A percentile compares a stretch with the other conserved stretches of the same genome.
phyloP scores from a whole-genome alignment of 2,329 filamentous ascomycete genomes.

The Microsporum canis region DNA sequence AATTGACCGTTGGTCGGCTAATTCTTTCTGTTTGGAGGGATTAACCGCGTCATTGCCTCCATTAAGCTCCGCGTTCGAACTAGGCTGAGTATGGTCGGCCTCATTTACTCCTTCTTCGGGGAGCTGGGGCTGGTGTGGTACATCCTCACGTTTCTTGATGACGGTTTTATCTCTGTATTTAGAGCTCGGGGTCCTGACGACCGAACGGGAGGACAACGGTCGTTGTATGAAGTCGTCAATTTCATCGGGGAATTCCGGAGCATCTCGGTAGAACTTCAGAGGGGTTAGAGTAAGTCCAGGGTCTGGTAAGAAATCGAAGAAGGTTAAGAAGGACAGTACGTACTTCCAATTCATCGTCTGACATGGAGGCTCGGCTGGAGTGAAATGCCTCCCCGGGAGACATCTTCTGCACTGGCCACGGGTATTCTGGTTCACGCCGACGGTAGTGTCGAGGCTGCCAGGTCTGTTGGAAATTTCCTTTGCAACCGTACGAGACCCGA shows the following conservation, averaged over 20 bases:
- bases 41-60: slow-evolving; percentile 1
- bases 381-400: background rate
- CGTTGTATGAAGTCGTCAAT: slow-evolving; percentile 5
- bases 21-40: slow-evolving; percentile 24
- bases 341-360: background rate
- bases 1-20: slow-evolving; percentile 18
- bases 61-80: background rate
- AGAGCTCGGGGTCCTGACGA: slow-evolving; percentile 11
- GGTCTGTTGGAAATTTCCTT: background rate
- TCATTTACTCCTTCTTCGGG: background rate
- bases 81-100: background rate
- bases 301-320: background rate
- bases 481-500: background rate
- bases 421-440: background rate
- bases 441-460: background rate
- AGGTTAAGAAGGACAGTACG: background rate
- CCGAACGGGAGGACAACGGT: slow-evolving; percentile 10
- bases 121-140: background rate
- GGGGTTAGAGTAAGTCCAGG: background rate
- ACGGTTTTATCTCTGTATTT: slow-evolving; percentile 8
- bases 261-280: background rate
- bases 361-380: background rate
- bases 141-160: background rate
- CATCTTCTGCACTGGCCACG: background rate
- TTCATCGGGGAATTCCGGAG: background rate